Conservation (phyloP, 73 alveolate species). For the Chromera velia region DNA sequence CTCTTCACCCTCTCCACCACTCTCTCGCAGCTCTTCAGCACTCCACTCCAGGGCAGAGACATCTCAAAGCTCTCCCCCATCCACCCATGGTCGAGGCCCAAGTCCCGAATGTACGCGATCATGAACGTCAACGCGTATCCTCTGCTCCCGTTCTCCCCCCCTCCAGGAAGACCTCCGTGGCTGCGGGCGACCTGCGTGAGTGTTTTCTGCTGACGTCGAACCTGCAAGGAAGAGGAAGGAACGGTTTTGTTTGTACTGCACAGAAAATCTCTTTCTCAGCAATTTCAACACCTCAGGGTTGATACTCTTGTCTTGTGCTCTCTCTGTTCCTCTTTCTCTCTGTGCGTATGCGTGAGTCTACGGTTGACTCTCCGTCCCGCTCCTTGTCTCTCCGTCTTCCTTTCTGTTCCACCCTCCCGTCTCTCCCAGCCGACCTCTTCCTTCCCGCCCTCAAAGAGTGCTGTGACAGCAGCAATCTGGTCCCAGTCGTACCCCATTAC, state of each 20-base stretch:
- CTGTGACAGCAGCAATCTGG: conserved; percentile 65
- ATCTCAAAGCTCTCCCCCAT: conserved; percentile 78
- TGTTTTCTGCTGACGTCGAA: conserved; percentile 49
- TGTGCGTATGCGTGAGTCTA: no score
- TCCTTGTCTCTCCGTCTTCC: no score
- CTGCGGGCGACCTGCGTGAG: conserved; percentile 54
- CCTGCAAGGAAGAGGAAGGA: no score
- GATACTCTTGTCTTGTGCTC: no score
- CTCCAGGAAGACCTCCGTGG: conserved; percentile 72
- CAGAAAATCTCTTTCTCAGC: no score
- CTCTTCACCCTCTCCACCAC: no score
- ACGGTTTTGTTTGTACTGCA: no score
- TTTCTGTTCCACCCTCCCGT: no score
- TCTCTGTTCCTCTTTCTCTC: no score
- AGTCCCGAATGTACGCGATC: conserved; percentile 82
- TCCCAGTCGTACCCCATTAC: conserved; percentile 71
- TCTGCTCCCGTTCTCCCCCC: conserved; percentile 76
- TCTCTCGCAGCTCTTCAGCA: no score
- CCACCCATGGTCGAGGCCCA: conserved; percentile 59
- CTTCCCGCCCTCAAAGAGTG: conserved; percentile 71
- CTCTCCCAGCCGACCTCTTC: conserved; percentile 28
- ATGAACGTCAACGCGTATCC: conserved; percentile 79
- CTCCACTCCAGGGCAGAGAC: conserved; percentile 75
- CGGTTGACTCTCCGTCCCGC: no score
- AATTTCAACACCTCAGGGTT: no score